These are phyloP conservation scores for Royoungia palumana DNA, from an alignment of 768 basidiomycete species.

Conservation along the genomic window DNA sequence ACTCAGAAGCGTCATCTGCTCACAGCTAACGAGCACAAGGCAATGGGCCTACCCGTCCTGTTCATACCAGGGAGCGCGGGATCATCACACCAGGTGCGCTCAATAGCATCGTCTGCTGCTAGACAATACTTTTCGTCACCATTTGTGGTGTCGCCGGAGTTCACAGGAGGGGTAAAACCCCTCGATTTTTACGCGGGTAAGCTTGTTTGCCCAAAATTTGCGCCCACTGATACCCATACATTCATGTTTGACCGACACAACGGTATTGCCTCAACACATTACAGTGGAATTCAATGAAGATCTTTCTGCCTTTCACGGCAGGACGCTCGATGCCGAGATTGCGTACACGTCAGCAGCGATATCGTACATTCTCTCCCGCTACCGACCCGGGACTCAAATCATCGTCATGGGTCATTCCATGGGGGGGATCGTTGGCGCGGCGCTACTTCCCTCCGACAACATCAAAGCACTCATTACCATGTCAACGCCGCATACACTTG, in stretches of 20 bases:
- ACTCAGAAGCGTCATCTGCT: slow-evolving; percentile 4
- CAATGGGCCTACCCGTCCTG: slow-evolving; percentile 74
- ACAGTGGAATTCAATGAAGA: slow-evolving; percentile 94
- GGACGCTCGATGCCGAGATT: slow-evolving; percentile 81
- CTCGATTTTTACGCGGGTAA: slow-evolving; percentile 86
- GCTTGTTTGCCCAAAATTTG: slow-evolving; percentile 16
- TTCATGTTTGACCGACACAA: too few relatives aligned
- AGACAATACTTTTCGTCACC: slow-evolving; percentile 75
- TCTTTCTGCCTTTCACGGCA: slow-evolving; percentile 90
- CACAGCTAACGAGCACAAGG: slow-evolving; percentile 13
- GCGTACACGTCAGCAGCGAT: slow-evolving; percentile 70
- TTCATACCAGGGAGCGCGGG: slow-evolving; percentile 99
- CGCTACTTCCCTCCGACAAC: slow-evolving; percentile 62
- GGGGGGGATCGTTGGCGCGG: slow-evolving; percentile 90
- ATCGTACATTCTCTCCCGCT: slow-evolving; percentile 73
- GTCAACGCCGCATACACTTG: slow-evolving; percentile 87
- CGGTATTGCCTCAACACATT: too few relatives aligned
- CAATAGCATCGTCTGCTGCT: slow-evolving; percentile 88
- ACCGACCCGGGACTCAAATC: slow-evolving; percentile 60
- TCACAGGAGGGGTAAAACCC: slow-evolving; percentile 46
- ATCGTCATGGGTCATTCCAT: slow-evolving; percentile 92
- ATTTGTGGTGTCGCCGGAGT: slow-evolving; percentile 49
- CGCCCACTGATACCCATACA: too few relatives aligned
- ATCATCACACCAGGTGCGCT: slow-evolving; percentile 89
- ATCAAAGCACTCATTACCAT: slow-evolving; percentile 89